Percentiles rank a stretch among this genome's conserved stretches.
phyloP scores from a whole-genome alignment of 108 stramenopile genomes.

The Skeletonema menzelii region DNA sequence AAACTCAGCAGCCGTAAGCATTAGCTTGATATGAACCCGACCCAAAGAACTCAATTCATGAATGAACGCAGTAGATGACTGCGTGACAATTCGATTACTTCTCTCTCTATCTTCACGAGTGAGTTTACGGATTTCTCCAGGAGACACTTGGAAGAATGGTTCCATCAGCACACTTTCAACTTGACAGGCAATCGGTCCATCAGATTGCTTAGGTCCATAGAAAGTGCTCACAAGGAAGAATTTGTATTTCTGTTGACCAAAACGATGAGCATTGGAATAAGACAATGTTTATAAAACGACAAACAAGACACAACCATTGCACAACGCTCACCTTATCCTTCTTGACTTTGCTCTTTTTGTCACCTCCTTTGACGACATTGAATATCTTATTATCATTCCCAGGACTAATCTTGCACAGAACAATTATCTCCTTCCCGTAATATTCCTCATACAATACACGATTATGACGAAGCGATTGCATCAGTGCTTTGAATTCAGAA shows the following conservation, averaged over 20 bases:
- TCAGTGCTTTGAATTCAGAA: constrained; percentile 33
- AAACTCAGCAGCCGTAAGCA: constrained; percentile 44
- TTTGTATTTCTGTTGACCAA: constrained; percentile 24
- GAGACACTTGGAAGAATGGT: constrained; percentile 44
- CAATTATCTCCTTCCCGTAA: constrained; percentile 34
- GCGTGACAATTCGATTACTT: constrained; percentile 37
- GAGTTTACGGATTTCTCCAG: constrained; percentile 46
- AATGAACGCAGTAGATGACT: constrained; percentile 28
- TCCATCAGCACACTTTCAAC: constrained; percentile 47
- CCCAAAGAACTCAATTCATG: constrained; percentile 29
- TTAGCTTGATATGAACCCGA: constrained; percentile 43
- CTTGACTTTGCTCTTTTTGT: constrained; percentile 31
- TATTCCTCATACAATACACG: constrained; percentile 50
- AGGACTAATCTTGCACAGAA: constrained; percentile 36
- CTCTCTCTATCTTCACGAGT: constrained; percentile 42
- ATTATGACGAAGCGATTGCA: constrained; percentile 27
- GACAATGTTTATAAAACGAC: background rate
- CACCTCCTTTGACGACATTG: constrained; percentile 35
- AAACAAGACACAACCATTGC: background rate
- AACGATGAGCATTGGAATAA: background rate
- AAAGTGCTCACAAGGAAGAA: constrained; percentile 31
- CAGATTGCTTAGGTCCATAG: constrained; percentile 31
- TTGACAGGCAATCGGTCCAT: constrained; percentile 45
- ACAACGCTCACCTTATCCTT: constrained; percentile 11
- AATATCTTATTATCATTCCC: constrained; percentile 18